phyloP scores from a whole-genome alignment of 768 basidiomycete species.

The Lactifluus volemus region DNA sequence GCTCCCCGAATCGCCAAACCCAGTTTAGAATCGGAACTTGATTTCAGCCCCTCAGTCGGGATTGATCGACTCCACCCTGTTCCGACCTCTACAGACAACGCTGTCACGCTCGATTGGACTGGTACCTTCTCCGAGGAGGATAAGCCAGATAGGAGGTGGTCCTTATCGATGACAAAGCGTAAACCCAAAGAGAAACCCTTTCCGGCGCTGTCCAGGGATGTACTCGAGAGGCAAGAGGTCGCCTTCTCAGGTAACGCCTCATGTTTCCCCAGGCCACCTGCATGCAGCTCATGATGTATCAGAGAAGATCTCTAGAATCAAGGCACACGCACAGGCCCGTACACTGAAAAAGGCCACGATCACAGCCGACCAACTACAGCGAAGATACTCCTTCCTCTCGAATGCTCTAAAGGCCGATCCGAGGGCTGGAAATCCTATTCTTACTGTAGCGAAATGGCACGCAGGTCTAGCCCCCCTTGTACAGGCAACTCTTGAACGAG shows the following conservation, averaged over 20 bases:
- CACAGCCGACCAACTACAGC: slow-evolving; percentile 52
- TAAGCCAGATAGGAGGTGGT: slow-evolving; percentile 52
- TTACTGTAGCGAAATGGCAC: slow-evolving; percentile 52
- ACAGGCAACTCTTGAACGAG: slow-evolving; percentile 46
- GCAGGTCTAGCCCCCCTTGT: slow-evolving; percentile 38
- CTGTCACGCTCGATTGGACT: slow-evolving; percentile 69
- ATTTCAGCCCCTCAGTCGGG: slow-evolving; percentile 61
- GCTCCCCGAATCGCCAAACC: slow-evolving; percentile 13
- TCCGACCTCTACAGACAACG: slow-evolving; percentile 60
- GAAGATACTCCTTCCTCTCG: slow-evolving; percentile 54
- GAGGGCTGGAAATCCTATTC: slow-evolving; percentile 35
- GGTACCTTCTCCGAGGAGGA: slow-evolving; percentile 47
- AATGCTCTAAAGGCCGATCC: slow-evolving; percentile 28
- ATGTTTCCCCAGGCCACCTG: neutral
- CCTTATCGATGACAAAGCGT: slow-evolving; percentile 46
- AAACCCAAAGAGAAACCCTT: slow-evolving; percentile 52
- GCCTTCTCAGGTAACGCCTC: slow-evolving; percentile 42
- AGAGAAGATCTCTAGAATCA: slow-evolving; percentile 56
- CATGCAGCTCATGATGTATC: neutral
- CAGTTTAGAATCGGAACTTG: slow-evolving; percentile 40
- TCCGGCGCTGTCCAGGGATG: slow-evolving; percentile 32
- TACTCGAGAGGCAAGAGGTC: slow-evolving; percentile 52
- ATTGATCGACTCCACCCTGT: slow-evolving; percentile 48
- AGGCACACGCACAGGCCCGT: slow-evolving; percentile 38
- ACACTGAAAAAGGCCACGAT: slow-evolving; percentile 58